Conservation (phyloP, 225 moss, liverwort and hornwort species). For the Pseudoscleropodium purum region DNA sequence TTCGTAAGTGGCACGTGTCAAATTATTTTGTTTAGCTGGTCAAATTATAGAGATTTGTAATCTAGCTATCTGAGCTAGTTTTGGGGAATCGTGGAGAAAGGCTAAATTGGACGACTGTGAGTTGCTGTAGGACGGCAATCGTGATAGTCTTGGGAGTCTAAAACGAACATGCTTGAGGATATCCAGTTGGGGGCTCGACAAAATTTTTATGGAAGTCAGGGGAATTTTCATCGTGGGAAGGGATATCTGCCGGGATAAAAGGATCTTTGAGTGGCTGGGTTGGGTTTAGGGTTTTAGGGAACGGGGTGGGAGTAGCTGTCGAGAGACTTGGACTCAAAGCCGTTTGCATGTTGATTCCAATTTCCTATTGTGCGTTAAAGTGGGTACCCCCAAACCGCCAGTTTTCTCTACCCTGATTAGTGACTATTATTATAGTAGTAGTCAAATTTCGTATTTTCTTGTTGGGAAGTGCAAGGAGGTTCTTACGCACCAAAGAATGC, state of each 20-base stretch:
- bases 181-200: conserved; percentile 8
- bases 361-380: not conserved
- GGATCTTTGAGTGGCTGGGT: not conserved
- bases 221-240: not conserved
- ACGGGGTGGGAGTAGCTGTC: not conserved
- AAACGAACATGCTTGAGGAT: conserved; percentile 30
- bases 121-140: not conserved
- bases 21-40: not conserved
- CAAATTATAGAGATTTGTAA: not conserved
- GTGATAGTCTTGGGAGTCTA: not conserved
- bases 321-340: not conserved
- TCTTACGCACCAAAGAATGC: fast-evolving
- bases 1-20: not conserved
- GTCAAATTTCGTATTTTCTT: not conserved
- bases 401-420: not conserved
- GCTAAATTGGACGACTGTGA: not conserved
- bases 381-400: too few relatives aligned
- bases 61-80: not conserved
- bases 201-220: not conserved
- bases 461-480: not conserved
- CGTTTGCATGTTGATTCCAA: not conserved
- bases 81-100: not conserved
- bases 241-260: conserved; percentile 24
- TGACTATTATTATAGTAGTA: not conserved
- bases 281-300: too few relatives aligned